Evolutionary conservation across 2,329 filamentous ascomycete species (phyloP).

Genomic region (Tolypocladium sp.): DNA sequence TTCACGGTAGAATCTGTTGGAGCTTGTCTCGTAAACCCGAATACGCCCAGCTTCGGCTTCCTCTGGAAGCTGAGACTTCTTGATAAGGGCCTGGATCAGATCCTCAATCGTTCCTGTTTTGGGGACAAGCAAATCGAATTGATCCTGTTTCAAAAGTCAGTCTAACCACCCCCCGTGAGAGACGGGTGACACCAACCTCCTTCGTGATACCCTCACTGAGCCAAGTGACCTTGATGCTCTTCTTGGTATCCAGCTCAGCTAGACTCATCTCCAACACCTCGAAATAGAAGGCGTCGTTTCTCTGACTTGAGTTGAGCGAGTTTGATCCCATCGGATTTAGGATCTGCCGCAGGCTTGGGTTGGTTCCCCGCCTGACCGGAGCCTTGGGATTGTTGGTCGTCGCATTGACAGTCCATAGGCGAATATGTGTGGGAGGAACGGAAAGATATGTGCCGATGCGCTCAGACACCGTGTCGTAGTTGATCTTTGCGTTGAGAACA

Average conservation of each 20-base stretch:
- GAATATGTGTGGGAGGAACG: slow-evolving; percentile 76
- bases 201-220: slow-evolving; percentile 86
- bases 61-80: slow-evolving; percentile 70
- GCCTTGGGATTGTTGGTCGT: slow-evolving; percentile 69
- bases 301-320: slow-evolving; percentile 61
- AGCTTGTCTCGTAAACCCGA: slow-evolving; percentile 74
- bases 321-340: slow-evolving; percentile 61
- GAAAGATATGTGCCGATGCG: slow-evolving; percentile 72
- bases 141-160: slow-evolving; percentile 43
- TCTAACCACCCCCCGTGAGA: neutral
- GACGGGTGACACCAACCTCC: slow-evolving; percentile 49
- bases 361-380: slow-evolving; percentile 63
- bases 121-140: slow-evolving; percentile 73
- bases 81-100: slow-evolving; percentile 64
- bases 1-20: slow-evolving; percentile 75
- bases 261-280: slow-evolving; percentile 92
- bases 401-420: slow-evolving; percentile 80
- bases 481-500: slow-evolving; percentile 77
- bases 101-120: slow-evolving; percentile 79
- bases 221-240: slow-evolving; percentile 73
- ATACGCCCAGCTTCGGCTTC: slow-evolving; percentile 62
- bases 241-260: slow-evolving; percentile 88
- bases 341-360: slow-evolving; percentile 68
- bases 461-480: slow-evolving; percentile 77
- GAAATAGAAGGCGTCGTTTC: slow-evolving; percentile 75